Conservation (phyloP, 371 early-diverging fungal genomes). For the Synchytrium microbalum region DNA sequence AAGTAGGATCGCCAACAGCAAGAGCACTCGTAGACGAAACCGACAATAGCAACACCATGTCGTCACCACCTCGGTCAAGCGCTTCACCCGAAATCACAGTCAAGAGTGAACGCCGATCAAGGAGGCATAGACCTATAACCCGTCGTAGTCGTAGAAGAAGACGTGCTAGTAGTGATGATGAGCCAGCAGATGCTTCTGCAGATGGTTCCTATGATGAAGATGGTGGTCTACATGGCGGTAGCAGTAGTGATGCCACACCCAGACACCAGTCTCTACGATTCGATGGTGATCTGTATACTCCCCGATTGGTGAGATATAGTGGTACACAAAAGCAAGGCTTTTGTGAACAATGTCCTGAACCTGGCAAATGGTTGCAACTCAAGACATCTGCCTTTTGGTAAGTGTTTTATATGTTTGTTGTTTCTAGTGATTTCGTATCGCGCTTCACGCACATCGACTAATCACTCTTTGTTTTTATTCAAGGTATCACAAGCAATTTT, state of each 20-base stretch:
- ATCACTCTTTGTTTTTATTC: too few relatives aligned
- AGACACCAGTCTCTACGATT: slow-evolving; percentile 64
- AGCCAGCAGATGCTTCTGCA: background rate
- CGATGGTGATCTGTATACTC: slow-evolving; percentile 77
- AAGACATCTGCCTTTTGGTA: slow-evolving; percentile 91
- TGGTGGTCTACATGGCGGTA: background rate
- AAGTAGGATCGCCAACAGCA: too few relatives aligned
- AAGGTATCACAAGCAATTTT: slow-evolving; percentile 92
- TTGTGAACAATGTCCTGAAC: slow-evolving; percentile 71
- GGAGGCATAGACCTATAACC: too few relatives aligned
- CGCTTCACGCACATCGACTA: too few relatives aligned
- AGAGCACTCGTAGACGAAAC: too few relatives aligned
- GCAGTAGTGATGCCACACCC: slow-evolving; percentile 18
- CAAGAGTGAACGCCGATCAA: too few relatives aligned
- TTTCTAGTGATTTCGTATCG: background rate
- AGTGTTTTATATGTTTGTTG: slow-evolving; percentile 8
- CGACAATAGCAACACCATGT: too few relatives aligned
- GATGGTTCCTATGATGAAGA: background rate
- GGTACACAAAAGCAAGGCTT: slow-evolving; percentile 80
- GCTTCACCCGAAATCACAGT: too few relatives aligned
- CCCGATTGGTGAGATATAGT: slow-evolving; percentile 71
- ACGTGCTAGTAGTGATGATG: background rate
- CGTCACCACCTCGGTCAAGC: too few relatives aligned
- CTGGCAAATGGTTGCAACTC: slow-evolving; percentile 84
- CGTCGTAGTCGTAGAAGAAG: background rate